Evolutionary conservation across 192 early-diverging fungal genomes (phyloP).

Genomic region (Entomortierella chlamydospora): DNA sequence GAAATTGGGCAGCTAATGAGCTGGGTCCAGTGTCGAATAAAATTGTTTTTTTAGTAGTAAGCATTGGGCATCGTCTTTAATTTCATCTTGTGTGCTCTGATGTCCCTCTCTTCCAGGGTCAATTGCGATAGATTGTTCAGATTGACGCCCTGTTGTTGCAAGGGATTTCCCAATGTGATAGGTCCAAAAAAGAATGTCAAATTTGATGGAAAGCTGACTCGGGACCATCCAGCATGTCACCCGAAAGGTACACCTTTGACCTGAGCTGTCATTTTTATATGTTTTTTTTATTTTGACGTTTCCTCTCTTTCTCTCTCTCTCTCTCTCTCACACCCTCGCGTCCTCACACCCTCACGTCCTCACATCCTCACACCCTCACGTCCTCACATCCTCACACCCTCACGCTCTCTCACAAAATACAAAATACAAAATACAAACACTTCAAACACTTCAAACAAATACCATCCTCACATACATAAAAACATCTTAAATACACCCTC

Average conservation of each 20-base stretch:
- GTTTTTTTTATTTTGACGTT: slow-evolving; percentile 3
- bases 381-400: too few species aligned
- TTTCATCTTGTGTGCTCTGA: too few species aligned
- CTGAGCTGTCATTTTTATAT: not conserved
- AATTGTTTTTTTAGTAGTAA: too few species aligned
- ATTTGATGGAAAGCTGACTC: slow-evolving; percentile 38
- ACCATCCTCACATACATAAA: not conserved
- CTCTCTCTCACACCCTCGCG: not conserved
- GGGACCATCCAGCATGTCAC: slow-evolving; percentile 43
- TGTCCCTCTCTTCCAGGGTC: too few species aligned
- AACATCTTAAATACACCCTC: not conserved
- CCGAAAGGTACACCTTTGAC: slow-evolving; percentile 33
- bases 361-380: too few species aligned
- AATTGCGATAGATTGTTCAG: too few species aligned
- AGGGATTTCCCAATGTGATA: not conserved
- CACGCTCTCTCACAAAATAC: too few species aligned
- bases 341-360: not conserved
- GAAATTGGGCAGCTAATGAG: too few species aligned
- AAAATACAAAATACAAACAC: too few species aligned
- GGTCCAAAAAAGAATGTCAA: slow-evolving; percentile 33
- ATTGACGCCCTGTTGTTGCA: not conserved
- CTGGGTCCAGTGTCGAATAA: too few species aligned
- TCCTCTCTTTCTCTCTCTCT: not conserved
- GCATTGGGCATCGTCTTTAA: too few species aligned
- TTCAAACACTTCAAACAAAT: too few species aligned